Conservation (phyloP, 345 rosid species). For the Passiflora organensis region DNA sequence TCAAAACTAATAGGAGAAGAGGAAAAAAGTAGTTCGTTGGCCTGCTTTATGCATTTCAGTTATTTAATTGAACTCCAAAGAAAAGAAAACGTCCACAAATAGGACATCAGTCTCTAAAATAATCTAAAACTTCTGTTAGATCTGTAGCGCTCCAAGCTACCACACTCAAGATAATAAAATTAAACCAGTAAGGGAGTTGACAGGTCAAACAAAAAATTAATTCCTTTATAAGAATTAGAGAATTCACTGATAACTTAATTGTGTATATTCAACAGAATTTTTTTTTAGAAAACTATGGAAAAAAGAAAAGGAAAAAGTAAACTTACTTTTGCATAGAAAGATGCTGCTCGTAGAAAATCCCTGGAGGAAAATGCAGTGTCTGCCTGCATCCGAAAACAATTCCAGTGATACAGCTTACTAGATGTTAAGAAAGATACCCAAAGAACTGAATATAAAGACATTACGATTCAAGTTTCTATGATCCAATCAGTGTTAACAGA, state of each 20-base stretch:
- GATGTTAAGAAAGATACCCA: constrained; percentile 5
- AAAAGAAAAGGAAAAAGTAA: constrained; percentile 16
- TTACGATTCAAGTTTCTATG: too few species aligned
- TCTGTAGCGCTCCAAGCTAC: neutral
- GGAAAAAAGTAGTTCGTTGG: too few species aligned
- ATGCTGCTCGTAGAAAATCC: constrained; percentile 91
- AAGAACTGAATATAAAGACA: constrained; percentile 13
- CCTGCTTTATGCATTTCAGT: neutral
- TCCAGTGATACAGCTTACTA: too few species aligned
- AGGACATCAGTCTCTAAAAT: neutral
- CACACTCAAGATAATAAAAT: constrained; percentile 1
- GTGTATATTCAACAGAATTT: too few species aligned
- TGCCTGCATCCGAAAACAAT: constrained; percentile 61
- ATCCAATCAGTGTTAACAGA: too few species aligned
- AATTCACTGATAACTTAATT: too few species aligned
- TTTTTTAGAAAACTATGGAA: neutral
- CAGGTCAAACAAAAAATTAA: too few species aligned
- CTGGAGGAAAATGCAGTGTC: constrained; percentile 78
- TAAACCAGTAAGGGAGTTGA: neutral
- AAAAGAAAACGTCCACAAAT: neutral
- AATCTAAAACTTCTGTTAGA: neutral
- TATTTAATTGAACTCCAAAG: neutral
- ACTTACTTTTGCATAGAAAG: constrained; percentile 89
- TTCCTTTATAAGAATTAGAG: too few species aligned
- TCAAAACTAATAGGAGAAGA: too few species aligned